Percentiles rank a stretch among this genome's conserved stretches.
These are phyloP conservation scores for Psilocybe subaeruginosa DNA, from an alignment of 768 basidiomycete species.

Conservation along the genomic window DNA sequence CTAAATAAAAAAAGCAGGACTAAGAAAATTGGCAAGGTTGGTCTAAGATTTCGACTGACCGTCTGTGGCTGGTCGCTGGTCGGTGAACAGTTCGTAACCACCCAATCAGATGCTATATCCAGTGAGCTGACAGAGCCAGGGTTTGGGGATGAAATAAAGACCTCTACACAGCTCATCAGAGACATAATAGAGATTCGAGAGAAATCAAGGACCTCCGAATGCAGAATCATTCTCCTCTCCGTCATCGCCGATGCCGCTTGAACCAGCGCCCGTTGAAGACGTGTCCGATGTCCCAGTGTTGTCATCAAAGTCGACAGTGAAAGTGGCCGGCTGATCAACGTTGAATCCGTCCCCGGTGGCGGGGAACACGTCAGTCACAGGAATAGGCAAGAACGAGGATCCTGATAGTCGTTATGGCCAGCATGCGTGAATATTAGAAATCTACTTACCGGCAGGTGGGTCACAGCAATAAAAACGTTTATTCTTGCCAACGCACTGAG, in stretches of 20 bases:
- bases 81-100: slow-evolving; percentile 18
- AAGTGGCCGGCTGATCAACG: slow-evolving; percentile 17
- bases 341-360: slow-evolving; percentile 7
- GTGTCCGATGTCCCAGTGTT: slow-evolving; percentile 16
- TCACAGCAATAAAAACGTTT: slow-evolving; percentile 24
- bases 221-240: slow-evolving; percentile 16
- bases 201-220: slow-evolving; percentile 1
- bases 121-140: slow-evolving; percentile 24
- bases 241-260: slow-evolving; percentile 13
- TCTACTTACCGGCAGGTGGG: slow-evolving; percentile 11
- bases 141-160: slow-evolving; percentile 29
- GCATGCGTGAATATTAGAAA: background rate
- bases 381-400: slow-evolving; percentile 6
- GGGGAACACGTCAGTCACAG: slow-evolving; percentile 19
- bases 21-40: background rate
- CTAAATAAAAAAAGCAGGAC: slow-evolving; percentile 12
- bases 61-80: slow-evolving; percentile 23
- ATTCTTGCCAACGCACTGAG: slow-evolving; percentile 8
- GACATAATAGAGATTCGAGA: background rate
- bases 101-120: slow-evolving; percentile 21
- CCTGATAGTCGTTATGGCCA: background rate
- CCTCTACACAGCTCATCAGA: slow-evolving; percentile 1
- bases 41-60: slow-evolving; percentile 2
- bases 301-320: slow-evolving; percentile 20
- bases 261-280: slow-evolving; percentile 3